Base-by-base conservation (phyloP, 1,284 basidiomycete species). In the Trichosporon inkin region DNA sequence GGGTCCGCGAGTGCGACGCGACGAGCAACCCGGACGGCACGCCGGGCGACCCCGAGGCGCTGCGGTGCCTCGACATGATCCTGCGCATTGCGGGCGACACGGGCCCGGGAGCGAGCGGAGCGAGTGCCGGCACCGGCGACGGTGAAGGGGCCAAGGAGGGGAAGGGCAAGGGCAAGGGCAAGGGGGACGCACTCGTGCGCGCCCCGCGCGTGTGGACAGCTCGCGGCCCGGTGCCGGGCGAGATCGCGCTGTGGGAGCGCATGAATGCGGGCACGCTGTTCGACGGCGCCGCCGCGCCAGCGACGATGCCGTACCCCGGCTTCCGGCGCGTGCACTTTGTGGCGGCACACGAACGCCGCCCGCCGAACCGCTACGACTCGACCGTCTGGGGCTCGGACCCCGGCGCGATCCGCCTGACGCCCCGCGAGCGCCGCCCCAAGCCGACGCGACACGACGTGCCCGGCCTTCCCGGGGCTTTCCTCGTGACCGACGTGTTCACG, bases 1-100 rank as follows among this genome's bases (percentile, higher is more conserved):
- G 83, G 83, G 82, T 83, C 10, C 71, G 83, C 28, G 83, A 84
- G 65, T 83, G 82, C 67, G 83, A 84, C 70, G 83, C 82, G 0
- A 79, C 79, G 7, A 78, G 77, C 1, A 71, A 75, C 6, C 75
- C 74, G 3, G 69, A 73, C 63, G 69, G 72, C 16, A 53, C 66
- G 60, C 60, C 70, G 59, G 60, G 75, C 58, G 68, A 78, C 71
- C 53, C 70, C 63, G 78, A 78, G 55, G 76, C 74, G 34, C 71
- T 80, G 71, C 78, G 65, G 75, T 84, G 77, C 49, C 71, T 84
- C 44, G 81, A 83, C 59, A 78, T 81, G 56, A 81, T 84, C n/a
- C 67, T 84, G 53, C 73, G 83, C 6, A 82, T 82, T 6, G 77
- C 77, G 37, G 67, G 68, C 57, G 62, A 60, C 57, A 36, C 57